These are phyloP conservation scores for Starmerella vitae DNA, from an alignment of 805 yeast genomes.

Conservation along the genomic window DNA sequence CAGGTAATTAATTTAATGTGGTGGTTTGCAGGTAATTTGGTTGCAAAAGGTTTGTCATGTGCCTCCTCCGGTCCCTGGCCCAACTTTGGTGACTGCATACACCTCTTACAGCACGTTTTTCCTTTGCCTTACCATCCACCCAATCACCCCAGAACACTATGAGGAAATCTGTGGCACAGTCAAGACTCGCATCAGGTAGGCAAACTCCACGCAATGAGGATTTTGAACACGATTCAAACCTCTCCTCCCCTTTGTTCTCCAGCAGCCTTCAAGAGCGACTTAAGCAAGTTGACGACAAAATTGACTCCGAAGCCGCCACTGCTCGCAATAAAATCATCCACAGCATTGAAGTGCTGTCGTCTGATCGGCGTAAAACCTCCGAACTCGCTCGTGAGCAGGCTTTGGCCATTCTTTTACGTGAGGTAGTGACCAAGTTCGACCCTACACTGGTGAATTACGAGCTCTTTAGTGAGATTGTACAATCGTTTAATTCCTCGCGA, in stretches of 20 bases:
- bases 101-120: too few relatives aligned
- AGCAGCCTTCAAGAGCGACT: constrained; percentile 19
- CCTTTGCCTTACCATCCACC: too few relatives aligned
- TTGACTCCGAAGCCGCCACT: not conserved
- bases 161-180: constrained; percentile 10
- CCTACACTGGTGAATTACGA: constrained; percentile 21
- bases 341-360: constrained; percentile 22
- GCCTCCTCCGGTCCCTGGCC: too few relatives aligned
- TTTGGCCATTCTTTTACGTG: constrained; percentile 20
- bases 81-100: too few relatives aligned
- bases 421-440: constrained; percentile 25
- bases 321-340: constrained; percentile 14
- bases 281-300: constrained; percentile 10
- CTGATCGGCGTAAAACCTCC: constrained; percentile 25
- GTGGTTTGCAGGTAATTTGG: too few relatives aligned
- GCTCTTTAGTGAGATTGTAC: constrained; percentile 17
- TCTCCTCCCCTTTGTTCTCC: constrained; percentile 18
- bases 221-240: constrained; percentile 7
- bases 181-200: constrained; percentile 11
- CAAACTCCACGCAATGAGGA: constrained; percentile 13
- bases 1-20: too few relatives aligned
- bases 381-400: constrained; percentile 27
- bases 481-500: constrained; percentile 21
- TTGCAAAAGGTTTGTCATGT: too few relatives aligned
- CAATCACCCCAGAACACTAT: not conserved